These are phyloP conservation scores for Prunus persica DNA, from an alignment of 306 rosid genomes.

Conservation along the genomic window Prunus_persica_NCBIv2 NC_034015.1:21778501-21779000, in stretches of 20 bases:
- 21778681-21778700: slow-evolving; percentile 27
- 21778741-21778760: slow-evolving; percentile 3
- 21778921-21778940: slow-evolving; percentile 18
- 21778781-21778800: slow-evolving; percentile 10
- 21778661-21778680: slow-evolving; percentile 13
- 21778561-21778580: slow-evolving; percentile 21
- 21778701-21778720: slow-evolving; percentile 21
- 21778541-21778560: slow-evolving; percentile 20
- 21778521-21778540: slow-evolving; percentile 22
- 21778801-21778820: slow-evolving; percentile 19
- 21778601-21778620: slow-evolving; percentile 7
- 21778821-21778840: slow-evolving; percentile 16
- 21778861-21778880: neutral
- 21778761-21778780: neutral
- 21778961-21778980: slow-evolving; percentile 31
- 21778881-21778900: slow-evolving; percentile 21
- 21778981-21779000: neutral
- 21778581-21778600: slow-evolving; percentile 20
- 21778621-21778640: slow-evolving; percentile 34
- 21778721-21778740: slow-evolving; percentile 44
- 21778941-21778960: slow-evolving; percentile 25
- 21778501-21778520: slow-evolving; percentile 29
- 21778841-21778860: slow-evolving; percentile 25
- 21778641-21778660: slow-evolving; percentile 18
- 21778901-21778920: slow-evolving; percentile 21